Base-by-base conservation (phyloP, 805 yeast genomes). In the Cyberlindnera petersonii region DNA sequence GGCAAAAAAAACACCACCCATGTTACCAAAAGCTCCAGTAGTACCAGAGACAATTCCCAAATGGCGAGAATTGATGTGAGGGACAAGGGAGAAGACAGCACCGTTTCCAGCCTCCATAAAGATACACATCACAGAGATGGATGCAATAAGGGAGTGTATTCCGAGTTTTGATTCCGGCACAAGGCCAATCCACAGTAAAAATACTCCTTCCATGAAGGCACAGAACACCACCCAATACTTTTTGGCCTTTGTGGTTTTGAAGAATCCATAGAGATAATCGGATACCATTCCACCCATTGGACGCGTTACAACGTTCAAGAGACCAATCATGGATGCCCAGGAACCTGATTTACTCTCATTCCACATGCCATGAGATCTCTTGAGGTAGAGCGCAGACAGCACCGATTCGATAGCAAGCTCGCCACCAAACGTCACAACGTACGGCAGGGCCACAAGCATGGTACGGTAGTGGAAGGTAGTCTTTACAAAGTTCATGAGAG, bases 31-130 rank as follows among this genome's bases (percentile, higher is more conserved):
- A 4, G 62, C 61, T 26, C 68, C 68, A 6, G 66, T 53, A 4
- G 54, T 46, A 20, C 68, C 68, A 16, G 65, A 52, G n/a, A 63
- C 64, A 32, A 61, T 55, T 35, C 68, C 68, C 13, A 62, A 54
- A 37, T 58, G 64, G 29, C 52, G 53, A 18, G 60, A 61, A 37
- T 61, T 59, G 22, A 61, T 52, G 33, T 60, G 61, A 3, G 66
- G 66, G 10, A 63, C 68, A 9, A 59, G 45, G 0, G 65, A 50
- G 44, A 58, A 63, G 35, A 60, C 59, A 10, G 68, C 68, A 39
- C 68, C 68, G 35, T 64, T 63, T 16, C 59, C 67, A 58, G 62
- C 62, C 37, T 64, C 68, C 64, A 64, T 60, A 29, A 59, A 63
- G 10, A 58, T 35, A 16, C 53, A 47, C 61, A 61, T 50, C 17